Evolutionary conservation across 768 basidiomycete genomes (phyloP).

Genomic region (Leccinellum rugosiceps): DNA sequence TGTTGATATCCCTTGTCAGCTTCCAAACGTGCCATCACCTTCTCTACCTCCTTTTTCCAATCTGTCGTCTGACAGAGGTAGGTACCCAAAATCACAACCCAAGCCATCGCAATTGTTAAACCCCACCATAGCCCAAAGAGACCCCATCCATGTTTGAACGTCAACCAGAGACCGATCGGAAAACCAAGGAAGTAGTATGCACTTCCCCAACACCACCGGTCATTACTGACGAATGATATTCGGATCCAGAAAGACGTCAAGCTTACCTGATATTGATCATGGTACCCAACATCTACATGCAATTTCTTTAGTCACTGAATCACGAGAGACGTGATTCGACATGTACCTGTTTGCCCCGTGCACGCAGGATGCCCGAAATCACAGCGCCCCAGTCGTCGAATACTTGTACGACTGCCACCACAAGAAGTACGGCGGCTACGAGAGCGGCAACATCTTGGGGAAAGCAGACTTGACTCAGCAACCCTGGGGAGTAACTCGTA

Average conservation of each 20-base stretch:
- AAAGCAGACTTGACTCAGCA: neutral
- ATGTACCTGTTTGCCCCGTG: slow-evolving; percentile 71
- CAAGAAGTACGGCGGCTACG: slow-evolving; percentile 66
- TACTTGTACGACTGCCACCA: slow-evolving; percentile 76
- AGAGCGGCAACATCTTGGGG: slow-evolving; percentile 23
- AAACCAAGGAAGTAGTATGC: slow-evolving; percentile 83
- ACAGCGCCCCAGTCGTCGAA: slow-evolving; percentile 76
- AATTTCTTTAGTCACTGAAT: neutral
- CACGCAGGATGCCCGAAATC: slow-evolving; percentile 75
- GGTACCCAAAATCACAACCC: slow-evolving; percentile 7
- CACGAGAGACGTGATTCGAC: neutral
- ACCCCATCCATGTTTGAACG: slow-evolving; percentile 57
- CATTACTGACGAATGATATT: neutral
- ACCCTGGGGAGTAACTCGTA: neutral
- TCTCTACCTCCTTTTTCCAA: slow-evolving; percentile 68
- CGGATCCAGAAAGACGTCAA: neutral
- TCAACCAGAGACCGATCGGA: slow-evolving; percentile 76
- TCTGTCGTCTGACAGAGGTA: slow-evolving; percentile 57
- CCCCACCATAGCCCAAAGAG: slow-evolving; percentile 86
- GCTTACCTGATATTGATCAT: slow-evolving; percentile 69
- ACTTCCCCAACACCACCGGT: slow-evolving; percentile 18
- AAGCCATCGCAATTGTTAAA: slow-evolving; percentile 47
- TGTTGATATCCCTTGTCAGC: slow-evolving; percentile 36
- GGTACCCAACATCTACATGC: slow-evolving; percentile 64
- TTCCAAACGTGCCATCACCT: slow-evolving; percentile 51